Conservation (phyloP, 2,329 filamentous ascomycete genomes). For the Trichoderma oligosporum region DNA sequence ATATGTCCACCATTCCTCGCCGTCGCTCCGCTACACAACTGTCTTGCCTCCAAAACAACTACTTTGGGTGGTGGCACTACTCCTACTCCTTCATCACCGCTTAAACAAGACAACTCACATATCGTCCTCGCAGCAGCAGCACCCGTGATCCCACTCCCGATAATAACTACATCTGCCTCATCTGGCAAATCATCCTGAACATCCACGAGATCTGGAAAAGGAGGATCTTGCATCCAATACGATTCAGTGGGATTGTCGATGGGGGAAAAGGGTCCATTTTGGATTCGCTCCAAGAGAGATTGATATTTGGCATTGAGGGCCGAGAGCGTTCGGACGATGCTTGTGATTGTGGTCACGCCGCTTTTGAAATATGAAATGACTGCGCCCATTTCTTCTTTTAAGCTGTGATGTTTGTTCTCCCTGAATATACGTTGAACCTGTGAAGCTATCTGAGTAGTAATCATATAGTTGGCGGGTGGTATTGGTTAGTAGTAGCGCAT, state of each 20-base stretch:
- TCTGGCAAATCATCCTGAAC: conserved; percentile 33
- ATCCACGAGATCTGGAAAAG: conserved; percentile 40
- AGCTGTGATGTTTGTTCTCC: too few relatives aligned
- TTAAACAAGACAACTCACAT: conserved; percentile 5
- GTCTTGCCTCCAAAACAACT: conserved; percentile 49
- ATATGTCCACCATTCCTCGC: conserved; percentile 53
- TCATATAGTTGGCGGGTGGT: too few relatives aligned
- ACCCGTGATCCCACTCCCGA: conserved; percentile 54
- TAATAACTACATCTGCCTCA: conserved; percentile 47
- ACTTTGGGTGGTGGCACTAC: conserved; percentile 25
- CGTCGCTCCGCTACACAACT: conserved; percentile 49
- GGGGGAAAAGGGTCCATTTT: conserved; percentile 39
- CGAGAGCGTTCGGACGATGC: conserved; percentile 28
- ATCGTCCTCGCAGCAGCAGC: conserved; percentile 32
- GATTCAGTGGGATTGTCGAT: conserved; percentile 39
- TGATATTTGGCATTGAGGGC: conserved; percentile 29
- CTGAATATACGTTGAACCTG: too few relatives aligned
- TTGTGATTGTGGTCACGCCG: conserved; percentile 24
- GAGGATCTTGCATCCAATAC: conserved; percentile 46
- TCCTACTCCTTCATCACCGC: background rate
- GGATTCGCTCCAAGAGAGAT: conserved; percentile 30
- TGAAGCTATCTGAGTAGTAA: too few relatives aligned
- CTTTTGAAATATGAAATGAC: conserved; percentile 30
- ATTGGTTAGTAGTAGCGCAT: too few relatives aligned
- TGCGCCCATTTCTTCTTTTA: conserved; percentile 36